Conservation (phyloP, 768 basidiomycete genomes). For the Suillus decipiens region DNA sequence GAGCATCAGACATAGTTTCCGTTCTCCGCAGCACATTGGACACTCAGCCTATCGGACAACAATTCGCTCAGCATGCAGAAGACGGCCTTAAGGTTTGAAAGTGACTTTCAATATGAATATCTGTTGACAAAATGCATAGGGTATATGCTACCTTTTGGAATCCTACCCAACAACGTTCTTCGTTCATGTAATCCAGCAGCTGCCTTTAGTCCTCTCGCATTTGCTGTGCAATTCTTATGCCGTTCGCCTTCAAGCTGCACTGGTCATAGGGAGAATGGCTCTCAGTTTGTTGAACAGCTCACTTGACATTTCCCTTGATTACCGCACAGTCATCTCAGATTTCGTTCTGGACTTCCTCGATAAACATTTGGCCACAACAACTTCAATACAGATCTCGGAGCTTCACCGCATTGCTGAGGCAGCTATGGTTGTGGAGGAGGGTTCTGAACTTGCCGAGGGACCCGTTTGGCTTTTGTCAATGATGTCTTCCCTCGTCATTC, state of each 20-base stretch:
- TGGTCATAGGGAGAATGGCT: slow-evolving; percentile 28
- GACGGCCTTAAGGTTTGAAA: slow-evolving; percentile 33
- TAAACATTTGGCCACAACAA: slow-evolving; percentile 13
- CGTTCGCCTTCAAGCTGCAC: slow-evolving; percentile 24
- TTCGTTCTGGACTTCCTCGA: slow-evolving; percentile 30
- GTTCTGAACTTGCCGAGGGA: slow-evolving; percentile 22
- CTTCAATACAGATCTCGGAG: slow-evolving; percentile 5
- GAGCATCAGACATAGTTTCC: slow-evolving; percentile 32
- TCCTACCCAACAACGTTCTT: slow-evolving; percentile 20
- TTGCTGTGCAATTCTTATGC: slow-evolving; percentile 18
- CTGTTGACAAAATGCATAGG: slow-evolving; percentile 16
- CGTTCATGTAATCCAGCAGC: slow-evolving; percentile 19
- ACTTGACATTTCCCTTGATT: slow-evolving; percentile 30
- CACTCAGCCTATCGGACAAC: slow-evolving; percentile 21
- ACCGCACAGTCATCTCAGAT: slow-evolving; percentile 28
- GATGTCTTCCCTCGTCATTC: slow-evolving; percentile 48
- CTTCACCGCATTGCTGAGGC: slow-evolving; percentile 30
- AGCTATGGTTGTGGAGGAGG: slow-evolving; percentile 29
- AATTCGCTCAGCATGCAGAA: slow-evolving; percentile 14
- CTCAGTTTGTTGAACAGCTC: slow-evolving; percentile 29
- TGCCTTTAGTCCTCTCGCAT: slow-evolving; percentile 23
- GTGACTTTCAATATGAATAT: neutral
- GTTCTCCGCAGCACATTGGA: slow-evolving; percentile 41
- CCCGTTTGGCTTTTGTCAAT: slow-evolving; percentile 48
- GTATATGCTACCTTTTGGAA: slow-evolving; percentile 25